These are phyloP conservation scores for Leptographium flavum DNA, from an alignment of 2,329 filamentous ascomycete species.

Conservation along the genomic window DNA sequence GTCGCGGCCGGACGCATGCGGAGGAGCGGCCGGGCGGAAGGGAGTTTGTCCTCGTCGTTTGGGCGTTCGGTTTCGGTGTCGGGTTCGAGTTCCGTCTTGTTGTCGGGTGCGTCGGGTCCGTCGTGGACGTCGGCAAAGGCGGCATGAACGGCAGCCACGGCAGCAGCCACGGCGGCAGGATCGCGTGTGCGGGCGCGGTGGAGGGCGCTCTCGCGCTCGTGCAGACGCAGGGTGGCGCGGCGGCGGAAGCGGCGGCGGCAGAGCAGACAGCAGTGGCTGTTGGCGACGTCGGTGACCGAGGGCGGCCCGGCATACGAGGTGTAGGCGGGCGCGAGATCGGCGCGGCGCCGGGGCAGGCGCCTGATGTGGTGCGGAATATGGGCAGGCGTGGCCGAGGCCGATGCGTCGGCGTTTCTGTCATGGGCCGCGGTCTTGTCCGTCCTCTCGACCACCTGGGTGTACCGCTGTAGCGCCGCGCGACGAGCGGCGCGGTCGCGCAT, in stretches of 20 bases:
- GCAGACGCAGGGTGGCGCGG: slow-evolving; percentile 24
- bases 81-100: not conserved
- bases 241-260: slow-evolving; percentile 27
- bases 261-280: slow-evolving; percentile 21
- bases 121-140: slow-evolving; percentile 6
- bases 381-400: not conserved
- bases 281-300: not conserved
- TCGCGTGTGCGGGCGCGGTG: slow-evolving; percentile 19
- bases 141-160: slow-evolving; percentile 18
- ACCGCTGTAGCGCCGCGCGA: slow-evolving; percentile 6
- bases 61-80: slow-evolving; percentile 6
- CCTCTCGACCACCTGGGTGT: slow-evolving; percentile 1
- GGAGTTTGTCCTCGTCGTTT: not conserved
- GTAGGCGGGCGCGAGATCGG: slow-evolving; percentile 25
- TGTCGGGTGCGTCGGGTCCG: too few species aligned
- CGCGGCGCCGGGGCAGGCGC: slow-evolving; percentile 15
- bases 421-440: slow-evolving; percentile 13
- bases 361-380: slow-evolving; percentile 7
- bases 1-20: slow-evolving; percentile 7
- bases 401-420: not conserved
- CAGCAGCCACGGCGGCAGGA: slow-evolving; percentile 15
- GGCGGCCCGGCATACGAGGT: slow-evolving; percentile 32
- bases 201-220: slow-evolving; percentile 29
- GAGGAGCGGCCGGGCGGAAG: not conserved
- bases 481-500: slow-evolving; percentile 8